Evolutionary conservation across 2,329 filamentous ascomycete species (phyloP), one percentile per base, ranked within the genome.

Genomic region (Didymella exigua): DNA sequence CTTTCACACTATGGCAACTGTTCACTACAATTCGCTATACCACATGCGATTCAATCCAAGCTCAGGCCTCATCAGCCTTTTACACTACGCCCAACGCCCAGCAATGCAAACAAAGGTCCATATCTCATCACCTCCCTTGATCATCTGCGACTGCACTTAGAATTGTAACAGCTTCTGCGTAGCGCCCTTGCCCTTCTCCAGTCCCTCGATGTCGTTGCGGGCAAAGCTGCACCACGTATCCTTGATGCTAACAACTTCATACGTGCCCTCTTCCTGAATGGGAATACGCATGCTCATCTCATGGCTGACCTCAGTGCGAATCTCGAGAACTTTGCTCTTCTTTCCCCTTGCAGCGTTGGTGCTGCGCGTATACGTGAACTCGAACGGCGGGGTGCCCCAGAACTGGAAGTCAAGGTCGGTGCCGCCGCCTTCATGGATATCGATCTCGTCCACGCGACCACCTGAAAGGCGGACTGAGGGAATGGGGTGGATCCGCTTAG

Each of bases 211-310:
- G 18, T 55, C 52, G 69, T 88, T 84, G 57, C 87, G 93, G 40
- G 90, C 90, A 75, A 96, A 96, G 23, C 91, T 88, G 74, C 95
- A 99, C 78, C 86, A 96, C 69, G 86, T 86, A 76, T 99, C 95
- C 81, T 96, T 96, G 76, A 99, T 96, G 10, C 91, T 89, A 26
- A 98, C 90, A 16, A 99, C 93, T 78, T 99, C 95, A 72, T 99
- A 99, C 63, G 92, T 96, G 44, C 95, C 95, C 81, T 98, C 95
- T 71, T 96, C 90, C 65, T 89, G 92, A 23, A 93, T 92, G 66
- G 87, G 87, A 66, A 98, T 85, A 23, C 86, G 85, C 82, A 96
- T 93, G 68, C 80, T 87, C 73, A 91, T 84, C 68, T 96, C 91
- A 59, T 93, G 85, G 43, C 89, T 93, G 16, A 89, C 82, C 66